Percentiles rank a stretch among this genome's conserved stretches.
Evolutionary conservation across 345 rosid genomes (phyloP).

Genomic region (Eucalyptus pumila): DNA sequence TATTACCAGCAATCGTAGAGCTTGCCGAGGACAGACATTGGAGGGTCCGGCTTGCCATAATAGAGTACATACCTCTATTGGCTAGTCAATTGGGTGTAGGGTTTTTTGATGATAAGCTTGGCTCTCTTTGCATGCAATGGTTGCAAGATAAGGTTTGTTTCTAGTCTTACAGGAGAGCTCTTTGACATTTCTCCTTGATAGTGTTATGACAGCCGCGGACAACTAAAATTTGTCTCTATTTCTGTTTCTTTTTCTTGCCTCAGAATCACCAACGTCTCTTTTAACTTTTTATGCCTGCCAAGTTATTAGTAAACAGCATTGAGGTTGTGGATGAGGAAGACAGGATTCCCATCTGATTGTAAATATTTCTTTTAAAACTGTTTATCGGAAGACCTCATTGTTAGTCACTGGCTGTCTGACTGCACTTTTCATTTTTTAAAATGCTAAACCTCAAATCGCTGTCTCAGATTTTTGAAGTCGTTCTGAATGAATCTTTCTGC

Average conservation of each 20-base stretch:
- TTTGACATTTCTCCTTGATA: neutral
- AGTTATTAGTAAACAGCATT: neutral
- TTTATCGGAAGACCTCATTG: neutral
- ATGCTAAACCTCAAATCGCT: neutral
- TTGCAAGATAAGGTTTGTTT: constrained; percentile 79
- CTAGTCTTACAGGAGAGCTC: neutral
- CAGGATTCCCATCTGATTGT: neutral
- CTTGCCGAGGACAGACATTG: constrained; percentile 98
- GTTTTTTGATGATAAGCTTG: constrained; percentile 89
- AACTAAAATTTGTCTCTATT: neutral
- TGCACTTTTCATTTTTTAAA: neutral
- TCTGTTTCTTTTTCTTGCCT: neutral
- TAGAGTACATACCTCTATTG: constrained; percentile 87
- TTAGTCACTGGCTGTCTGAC: neutral
- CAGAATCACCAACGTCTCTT: neutral
- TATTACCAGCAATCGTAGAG: constrained; percentile 94
- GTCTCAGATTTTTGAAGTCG: neutral
- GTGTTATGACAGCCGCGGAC: neutral
- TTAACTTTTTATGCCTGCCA: neutral
- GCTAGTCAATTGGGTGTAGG: constrained; percentile 94
- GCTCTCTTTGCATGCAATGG: constrained; percentile 97
- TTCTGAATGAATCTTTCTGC: neutral
- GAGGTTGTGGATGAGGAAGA: neutral
- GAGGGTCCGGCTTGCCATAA: constrained; percentile 94
- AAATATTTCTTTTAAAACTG: neutral